phyloP scores from a whole-genome alignment of 805 yeast species.

The Candida morakotiae region DNA sequence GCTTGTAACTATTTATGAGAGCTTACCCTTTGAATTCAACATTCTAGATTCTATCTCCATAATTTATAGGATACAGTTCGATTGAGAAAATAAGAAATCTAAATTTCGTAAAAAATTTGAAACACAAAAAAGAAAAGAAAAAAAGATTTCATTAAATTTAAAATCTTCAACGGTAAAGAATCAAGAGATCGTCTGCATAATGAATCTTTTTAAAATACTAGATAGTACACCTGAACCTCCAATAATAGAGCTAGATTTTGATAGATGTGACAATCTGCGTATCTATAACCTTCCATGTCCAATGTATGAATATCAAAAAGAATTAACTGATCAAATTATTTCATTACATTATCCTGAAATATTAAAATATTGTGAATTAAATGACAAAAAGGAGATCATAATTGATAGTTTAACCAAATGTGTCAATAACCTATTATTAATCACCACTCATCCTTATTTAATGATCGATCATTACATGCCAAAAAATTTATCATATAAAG shows the following conservation, averaged over 20 bases:
- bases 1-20: no score
- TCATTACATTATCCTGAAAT: slow-evolving; percentile 90
- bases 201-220: slow-evolving; percentile 73
- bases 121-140: no score
- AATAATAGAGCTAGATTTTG: slow-evolving; percentile 52
- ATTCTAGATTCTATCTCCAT: no score
- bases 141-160: no score
- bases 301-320: slow-evolving; percentile 81
- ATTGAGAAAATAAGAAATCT: no score
- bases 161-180: no score
- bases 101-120: no score
- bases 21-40: no score
- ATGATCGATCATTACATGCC: slow-evolving; percentile 85
- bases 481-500: slow-evolving; percentile 65
- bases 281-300: slow-evolving; percentile 81
- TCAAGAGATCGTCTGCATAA: no score
- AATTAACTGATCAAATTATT: slow-evolving; percentile 85
- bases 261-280: slow-evolving; percentile 43
- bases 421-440: slow-evolving; percentile 69
- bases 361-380: slow-evolving; percentile 73
- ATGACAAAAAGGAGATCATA: slow-evolving; percentile 48
- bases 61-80: no score
- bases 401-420: slow-evolving; percentile 75
- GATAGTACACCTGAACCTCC: slow-evolving; percentile 86
- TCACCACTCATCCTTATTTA: slow-evolving; percentile 85